These are phyloP conservation scores for Kandelia obovata DNA, from an alignment of 345 rosid genomes.

Conservation along the genomic window DNA sequence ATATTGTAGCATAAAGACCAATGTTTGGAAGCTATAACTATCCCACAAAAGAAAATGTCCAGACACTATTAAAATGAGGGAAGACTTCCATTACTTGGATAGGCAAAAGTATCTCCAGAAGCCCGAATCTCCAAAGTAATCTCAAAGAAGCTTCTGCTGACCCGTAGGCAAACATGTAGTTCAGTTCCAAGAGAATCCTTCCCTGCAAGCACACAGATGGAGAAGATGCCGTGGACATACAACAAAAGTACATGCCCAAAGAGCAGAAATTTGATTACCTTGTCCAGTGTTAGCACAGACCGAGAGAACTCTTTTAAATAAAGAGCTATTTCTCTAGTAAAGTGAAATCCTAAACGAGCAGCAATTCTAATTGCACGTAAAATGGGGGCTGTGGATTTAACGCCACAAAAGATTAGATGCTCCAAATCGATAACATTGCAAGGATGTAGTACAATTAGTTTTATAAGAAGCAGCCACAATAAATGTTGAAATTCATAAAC, in stretches of 20 bases:
- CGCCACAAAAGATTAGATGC: neutral
- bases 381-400: conserved; percentile 48
- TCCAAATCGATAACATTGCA: neutral
- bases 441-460: neutral
- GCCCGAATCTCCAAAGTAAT: conserved; percentile 79
- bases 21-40: too few relatives aligned
- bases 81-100: conserved; percentile 45
- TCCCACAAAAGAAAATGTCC: too few relatives aligned
- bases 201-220: conserved; percentile 37
- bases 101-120: conserved; percentile 73
- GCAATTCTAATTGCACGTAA: conserved; percentile 62
- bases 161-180: conserved; percentile 88
- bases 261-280: conserved; percentile 33
- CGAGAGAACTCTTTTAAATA: conserved; percentile 50
- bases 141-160: conserved; percentile 87
- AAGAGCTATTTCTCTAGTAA: conserved; percentile 67
- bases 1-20: too few relatives aligned
- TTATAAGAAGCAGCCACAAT: neutral
- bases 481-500: neutral
- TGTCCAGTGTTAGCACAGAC: conserved; percentile 52
- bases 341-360: conserved; percentile 61
- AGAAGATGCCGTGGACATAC: neutral
- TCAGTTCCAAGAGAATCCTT: conserved; percentile 83
- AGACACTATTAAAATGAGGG: neutral
- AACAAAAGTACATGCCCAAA: neutral